A percentile compares a stretch with the other conserved stretches of the same genome.
Evolutionary conservation across 345 rosid genomes (phyloP).

Genomic region (Hibiscus syriacus): DNA sequence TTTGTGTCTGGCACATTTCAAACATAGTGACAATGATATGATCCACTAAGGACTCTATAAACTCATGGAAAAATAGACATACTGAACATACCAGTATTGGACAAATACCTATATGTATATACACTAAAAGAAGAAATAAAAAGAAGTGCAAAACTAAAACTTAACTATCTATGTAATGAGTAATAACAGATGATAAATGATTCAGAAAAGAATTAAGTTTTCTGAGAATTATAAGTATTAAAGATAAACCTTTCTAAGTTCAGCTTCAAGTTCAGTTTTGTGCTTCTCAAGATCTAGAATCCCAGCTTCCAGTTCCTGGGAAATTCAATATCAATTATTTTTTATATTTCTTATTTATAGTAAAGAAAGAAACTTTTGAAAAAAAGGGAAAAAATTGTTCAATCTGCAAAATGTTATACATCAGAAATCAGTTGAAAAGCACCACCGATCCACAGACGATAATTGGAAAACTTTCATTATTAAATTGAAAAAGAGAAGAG

Average conservation of each 20-base stretch:
- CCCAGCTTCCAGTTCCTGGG: constrained; percentile 58
- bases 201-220: not conserved
- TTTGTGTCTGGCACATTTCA: too few relatives aligned
- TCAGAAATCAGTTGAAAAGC: too few relatives aligned
- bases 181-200: not conserved
- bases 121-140: not conserved
- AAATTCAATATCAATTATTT: constrained; percentile 13
- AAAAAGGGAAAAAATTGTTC: not conserved
- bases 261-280: constrained; percentile 72
- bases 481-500: too few relatives aligned
- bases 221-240: not conserved
- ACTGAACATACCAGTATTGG: too few relatives aligned
- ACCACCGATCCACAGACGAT: too few relatives aligned
- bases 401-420: too few relatives aligned
- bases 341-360: constrained; percentile 9
- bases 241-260: constrained; percentile 47
- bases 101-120: not conserved
- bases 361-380: not conserved
- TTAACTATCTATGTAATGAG: too few relatives aligned
- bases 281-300: constrained; percentile 55
- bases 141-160: not conserved
- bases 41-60: too few relatives aligned
- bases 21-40: too few relatives aligned
- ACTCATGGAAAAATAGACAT: too few relatives aligned
- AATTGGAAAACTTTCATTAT: too few relatives aligned